Evolutionary conservation across 345 rosid genomes (phyloP).

Genomic region (Eucalyptus erythrocorys): DNA sequence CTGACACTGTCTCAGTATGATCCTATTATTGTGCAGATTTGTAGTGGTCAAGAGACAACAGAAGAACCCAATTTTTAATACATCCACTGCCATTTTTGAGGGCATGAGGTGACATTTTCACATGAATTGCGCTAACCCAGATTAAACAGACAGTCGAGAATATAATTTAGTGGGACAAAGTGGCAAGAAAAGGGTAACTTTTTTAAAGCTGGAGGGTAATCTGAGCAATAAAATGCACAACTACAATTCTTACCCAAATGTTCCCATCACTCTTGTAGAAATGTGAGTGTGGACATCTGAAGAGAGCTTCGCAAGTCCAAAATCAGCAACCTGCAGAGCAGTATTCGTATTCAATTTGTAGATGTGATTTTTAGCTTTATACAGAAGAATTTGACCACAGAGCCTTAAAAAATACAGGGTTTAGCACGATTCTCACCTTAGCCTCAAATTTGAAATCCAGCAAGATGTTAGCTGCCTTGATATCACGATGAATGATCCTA

Average conservation of each 20-base stretch:
- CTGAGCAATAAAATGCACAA: neutral
- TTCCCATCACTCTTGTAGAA: slow-evolving; percentile 96
- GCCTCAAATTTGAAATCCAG: slow-evolving; percentile 84
- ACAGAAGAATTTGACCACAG: neutral
- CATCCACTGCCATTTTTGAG: neutral
- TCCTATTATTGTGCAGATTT: neutral
- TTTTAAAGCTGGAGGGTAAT: neutral
- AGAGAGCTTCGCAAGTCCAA: slow-evolving; percentile 80
- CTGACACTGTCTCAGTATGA: neutral
- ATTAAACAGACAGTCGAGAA: neutral
- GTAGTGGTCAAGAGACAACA: neutral
- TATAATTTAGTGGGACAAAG: neutral
- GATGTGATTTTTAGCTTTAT: neutral
- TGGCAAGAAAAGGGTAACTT: neutral
- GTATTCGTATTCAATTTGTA: neutral
- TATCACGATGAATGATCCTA: slow-evolving; percentile 88
- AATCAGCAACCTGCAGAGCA: slow-evolving; percentile 72
- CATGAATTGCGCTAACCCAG: neutral
- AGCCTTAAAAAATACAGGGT: neutral
- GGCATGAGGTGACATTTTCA: neutral
- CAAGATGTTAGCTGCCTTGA: slow-evolving; percentile 80
- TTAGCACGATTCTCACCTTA: slow-evolving; percentile 23
- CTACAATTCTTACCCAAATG: slow-evolving; percentile 62
- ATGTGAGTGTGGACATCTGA: slow-evolving; percentile 83
- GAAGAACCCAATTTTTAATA: neutral